Evolutionary conservation across 2,329 filamentous ascomycete genomes (phyloP).

Genomic region (Canariomyces notabilis): DNA sequence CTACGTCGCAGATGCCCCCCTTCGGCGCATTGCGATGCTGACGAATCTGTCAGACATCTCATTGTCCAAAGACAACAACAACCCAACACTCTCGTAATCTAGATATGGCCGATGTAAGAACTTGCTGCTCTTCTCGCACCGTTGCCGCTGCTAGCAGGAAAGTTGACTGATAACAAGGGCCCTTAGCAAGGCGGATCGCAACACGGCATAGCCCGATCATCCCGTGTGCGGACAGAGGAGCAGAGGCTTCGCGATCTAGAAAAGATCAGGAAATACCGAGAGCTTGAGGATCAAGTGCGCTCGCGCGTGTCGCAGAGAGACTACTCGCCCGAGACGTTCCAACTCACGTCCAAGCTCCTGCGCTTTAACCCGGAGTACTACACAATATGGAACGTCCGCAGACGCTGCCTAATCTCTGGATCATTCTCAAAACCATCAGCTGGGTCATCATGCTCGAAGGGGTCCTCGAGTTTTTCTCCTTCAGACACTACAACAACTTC

Average conservation of each 20-base stretch:
- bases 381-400: constrained; percentile 85
- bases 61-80: background rate
- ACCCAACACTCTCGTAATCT: background rate
- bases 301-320: constrained; percentile 39
- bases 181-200: constrained; percentile 37
- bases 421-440: constrained; percentile 50
- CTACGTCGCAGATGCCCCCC: too few relatives aligned
- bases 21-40: too few relatives aligned
- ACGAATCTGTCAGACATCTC: too few relatives aligned
- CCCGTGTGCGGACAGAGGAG: constrained; percentile 60
- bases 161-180: constrained; percentile 24
- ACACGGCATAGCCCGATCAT: constrained; percentile 78
- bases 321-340: constrained; percentile 53
- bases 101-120: constrained; percentile 24
- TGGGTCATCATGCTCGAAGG: constrained; percentile 51
- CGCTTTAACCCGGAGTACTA: constrained; percentile 82
- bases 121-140: background rate
- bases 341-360: constrained; percentile 67
- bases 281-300: constrained; percentile 20
- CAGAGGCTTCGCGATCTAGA: constrained; percentile 65
- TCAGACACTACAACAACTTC: constrained; percentile 55
- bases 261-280: constrained; percentile 50
- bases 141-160: background rate
- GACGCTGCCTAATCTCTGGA: constrained; percentile 59
- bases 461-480: constrained; percentile 49